A percentile compares a stretch with the other conserved stretches of the same genome.
Evolutionary conservation across 1,284 basidiomycete genomes (phyloP).

Genomic region (Apiotrichum gamsii): DNA sequence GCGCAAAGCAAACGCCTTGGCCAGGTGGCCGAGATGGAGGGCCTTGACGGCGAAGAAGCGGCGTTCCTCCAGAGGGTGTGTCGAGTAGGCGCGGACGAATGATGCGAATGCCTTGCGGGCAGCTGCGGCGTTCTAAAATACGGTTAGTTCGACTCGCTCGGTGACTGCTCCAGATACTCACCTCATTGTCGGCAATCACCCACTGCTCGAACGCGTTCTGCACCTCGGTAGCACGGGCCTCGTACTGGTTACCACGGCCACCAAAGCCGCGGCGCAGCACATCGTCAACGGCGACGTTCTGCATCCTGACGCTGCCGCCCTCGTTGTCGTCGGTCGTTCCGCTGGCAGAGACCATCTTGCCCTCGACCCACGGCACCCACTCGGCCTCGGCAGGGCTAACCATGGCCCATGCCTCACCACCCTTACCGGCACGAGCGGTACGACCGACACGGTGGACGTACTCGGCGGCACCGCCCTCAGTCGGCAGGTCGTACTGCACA

Average conservation of each 20-base stretch:
- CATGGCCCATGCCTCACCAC: conserved; percentile 87
- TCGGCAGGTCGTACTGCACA: conserved; percentile 93
- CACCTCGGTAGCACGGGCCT: conserved; percentile 88
- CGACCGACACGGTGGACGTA: conserved; percentile 96
- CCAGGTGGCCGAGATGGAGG: conserved; percentile 90
- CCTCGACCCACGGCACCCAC: conserved; percentile 84
- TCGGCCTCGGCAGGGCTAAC: conserved; percentile 72
- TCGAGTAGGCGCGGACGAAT: conserved; percentile 93
- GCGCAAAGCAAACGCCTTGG: conserved; percentile 91
- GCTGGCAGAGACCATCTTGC: conserved; percentile 56
- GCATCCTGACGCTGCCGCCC: conserved; percentile 52
- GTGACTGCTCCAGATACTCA: conserved; percentile 48
- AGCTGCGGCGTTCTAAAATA: conserved; percentile 61
- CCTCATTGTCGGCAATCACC: conserved; percentile 70
- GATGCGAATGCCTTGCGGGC: conserved; percentile 86
- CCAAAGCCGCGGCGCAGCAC: conserved; percentile 79
- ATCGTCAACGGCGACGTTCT: conserved; percentile 60
- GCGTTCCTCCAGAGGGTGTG: conserved; percentile 91
- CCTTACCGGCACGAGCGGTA: conserved; percentile 86
- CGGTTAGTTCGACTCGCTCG: too few relatives aligned
- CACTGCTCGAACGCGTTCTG: conserved; percentile 93
- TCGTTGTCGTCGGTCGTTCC: conserved; percentile 23
- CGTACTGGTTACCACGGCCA: conserved; percentile 69
- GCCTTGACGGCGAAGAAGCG: conserved; percentile 91
- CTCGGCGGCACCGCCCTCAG: conserved; percentile 92